Evolutionary conservation across 176 grass and related monocot species (phyloP).

Genomic region (Tillandsia fasciculata): DNA sequence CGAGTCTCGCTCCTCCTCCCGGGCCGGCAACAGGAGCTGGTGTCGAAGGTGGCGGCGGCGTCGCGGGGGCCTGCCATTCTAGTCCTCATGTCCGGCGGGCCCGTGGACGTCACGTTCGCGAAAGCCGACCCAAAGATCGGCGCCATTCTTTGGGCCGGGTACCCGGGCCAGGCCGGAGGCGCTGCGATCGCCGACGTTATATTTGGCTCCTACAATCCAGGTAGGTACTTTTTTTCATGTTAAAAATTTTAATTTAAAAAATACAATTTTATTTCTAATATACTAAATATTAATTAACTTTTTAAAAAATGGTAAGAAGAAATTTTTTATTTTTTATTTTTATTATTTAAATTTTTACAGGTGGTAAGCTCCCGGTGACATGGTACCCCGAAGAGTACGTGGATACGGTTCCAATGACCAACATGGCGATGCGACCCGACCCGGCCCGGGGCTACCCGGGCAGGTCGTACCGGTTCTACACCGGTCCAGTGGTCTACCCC

Average conservation of each 20-base stretch:
- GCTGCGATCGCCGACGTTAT: slow-evolving; percentile 68
- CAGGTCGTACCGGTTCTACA: slow-evolving; percentile 78
- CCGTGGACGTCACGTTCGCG: slow-evolving; percentile 59
- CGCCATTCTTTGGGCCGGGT: slow-evolving; percentile 60
- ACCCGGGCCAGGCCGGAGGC: slow-evolving; percentile 70
- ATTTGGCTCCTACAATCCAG: slow-evolving; percentile 65
- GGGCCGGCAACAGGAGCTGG: slow-evolving; percentile 52
- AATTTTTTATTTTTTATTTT: background rate
- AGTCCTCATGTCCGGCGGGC: slow-evolving; percentile 61
- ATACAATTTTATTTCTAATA: too few relatives aligned
- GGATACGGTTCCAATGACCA: slow-evolving; percentile 55
- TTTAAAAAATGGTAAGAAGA: too few relatives aligned
- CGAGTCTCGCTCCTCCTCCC: slow-evolving; percentile 47
- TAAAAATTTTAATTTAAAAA: too few relatives aligned
- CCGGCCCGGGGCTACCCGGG: slow-evolving; percentile 43
- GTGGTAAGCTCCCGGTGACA: slow-evolving; percentile 78
- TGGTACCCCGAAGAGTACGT: slow-evolving; percentile 78
- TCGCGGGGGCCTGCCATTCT: slow-evolving; percentile 45
- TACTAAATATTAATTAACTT: too few relatives aligned
- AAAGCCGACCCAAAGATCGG: slow-evolving; percentile 37
- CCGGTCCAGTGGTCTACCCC: slow-evolving; percentile 50
- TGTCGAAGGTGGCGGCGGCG: slow-evolving; percentile 53
- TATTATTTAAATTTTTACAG: slow-evolving; percentile 15
- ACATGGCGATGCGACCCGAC: slow-evolving; percentile 75
- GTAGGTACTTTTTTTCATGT: slow-evolving; percentile 29